Percentiles rank a stretch among this genome's conserved stretches.
Evolutionary conservation across 2,329 filamentous ascomycete species (phyloP).

Genomic region (Fusarium nanum): DNA sequence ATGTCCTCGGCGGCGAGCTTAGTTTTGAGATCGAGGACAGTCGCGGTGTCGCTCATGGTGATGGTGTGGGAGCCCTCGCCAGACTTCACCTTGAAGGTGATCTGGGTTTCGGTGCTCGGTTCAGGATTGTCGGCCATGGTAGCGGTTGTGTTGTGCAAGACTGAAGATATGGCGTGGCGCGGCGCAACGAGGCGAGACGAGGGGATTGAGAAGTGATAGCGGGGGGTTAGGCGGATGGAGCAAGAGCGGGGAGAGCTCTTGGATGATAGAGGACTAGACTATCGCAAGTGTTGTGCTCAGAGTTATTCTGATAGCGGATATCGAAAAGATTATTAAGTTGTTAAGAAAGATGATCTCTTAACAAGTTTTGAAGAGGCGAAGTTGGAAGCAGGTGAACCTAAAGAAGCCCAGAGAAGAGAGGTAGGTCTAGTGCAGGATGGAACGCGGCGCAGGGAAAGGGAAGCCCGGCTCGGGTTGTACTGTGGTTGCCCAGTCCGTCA

Average conservation of each 20-base stretch:
- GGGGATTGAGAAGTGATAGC: conserved; percentile 30
- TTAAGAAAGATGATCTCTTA: not conserved
- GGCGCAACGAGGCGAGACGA: conserved; percentile 35
- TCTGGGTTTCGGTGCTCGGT: conserved; percentile 73
- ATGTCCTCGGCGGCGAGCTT: conserved; percentile 85
- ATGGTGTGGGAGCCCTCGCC: conserved; percentile 86
- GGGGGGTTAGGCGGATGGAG: conserved; percentile 1
- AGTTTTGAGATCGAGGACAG: conserved; percentile 86
- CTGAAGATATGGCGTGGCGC: conserved; percentile 28
- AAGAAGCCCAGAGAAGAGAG: conserved; percentile 8
- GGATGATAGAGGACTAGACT: not conserved
- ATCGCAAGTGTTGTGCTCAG: not conserved
- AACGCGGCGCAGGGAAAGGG: conserved; percentile 3
- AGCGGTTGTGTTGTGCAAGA: not conserved
- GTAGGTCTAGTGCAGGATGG: conserved; percentile 10
- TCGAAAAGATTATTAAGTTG: not conserved
- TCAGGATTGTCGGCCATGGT: conserved; percentile 74
- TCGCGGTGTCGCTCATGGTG: conserved; percentile 80
- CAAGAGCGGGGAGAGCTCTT: conserved; percentile 21
- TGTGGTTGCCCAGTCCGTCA: not conserved
- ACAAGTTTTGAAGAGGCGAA: conserved; percentile 16
- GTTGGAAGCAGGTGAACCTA: conserved; percentile 21
- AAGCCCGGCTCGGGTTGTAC: conserved; percentile 7
- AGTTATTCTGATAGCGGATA: not conserved
- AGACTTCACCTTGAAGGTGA: conserved; percentile 99